These are phyloP conservation scores for Pisolithus thermaeus DNA, from an alignment of 1,284 basidiomycete species.

Conservation along the genomic window DNA sequence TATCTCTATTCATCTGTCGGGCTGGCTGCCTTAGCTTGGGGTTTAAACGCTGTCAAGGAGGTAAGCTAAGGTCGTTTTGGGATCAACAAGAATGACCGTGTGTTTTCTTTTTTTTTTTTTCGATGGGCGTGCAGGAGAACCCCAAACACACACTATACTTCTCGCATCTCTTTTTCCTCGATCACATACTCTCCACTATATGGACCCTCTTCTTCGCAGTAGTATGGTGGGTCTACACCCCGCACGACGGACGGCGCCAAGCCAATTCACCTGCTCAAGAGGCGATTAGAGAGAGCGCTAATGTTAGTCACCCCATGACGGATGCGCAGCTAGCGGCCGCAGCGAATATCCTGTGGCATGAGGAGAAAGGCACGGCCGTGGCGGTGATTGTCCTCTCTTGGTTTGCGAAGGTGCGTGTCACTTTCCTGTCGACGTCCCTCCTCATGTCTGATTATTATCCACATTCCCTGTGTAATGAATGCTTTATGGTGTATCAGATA, in stretches of 20 bases:
- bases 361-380: slow-evolving; percentile 82
- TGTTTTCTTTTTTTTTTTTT: not conserved
- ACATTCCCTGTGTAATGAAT: slow-evolving; percentile 1
- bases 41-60: slow-evolving; percentile 77
- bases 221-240: slow-evolving; percentile 85
- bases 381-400: slow-evolving; percentile 79
- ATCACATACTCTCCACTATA: slow-evolving; percentile 88
- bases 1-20: slow-evolving; percentile 91
- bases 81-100: not conserved
- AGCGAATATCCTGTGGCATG: slow-evolving; percentile 81
- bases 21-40: slow-evolving; percentile 83
- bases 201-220: slow-evolving; percentile 91
- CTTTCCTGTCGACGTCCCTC: not conserved
- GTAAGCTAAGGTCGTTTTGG: slow-evolving; percentile 38
- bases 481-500: slow-evolving; percentile 46
- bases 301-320: slow-evolving; percentile 48
- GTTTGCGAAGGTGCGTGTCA: slow-evolving; percentile 74
- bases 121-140: slow-evolving; percentile 61
- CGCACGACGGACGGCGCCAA: slow-evolving; percentile 81
- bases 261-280: slow-evolving; percentile 84
- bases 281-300: slow-evolving; percentile 63
- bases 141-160: slow-evolving; percentile 81
- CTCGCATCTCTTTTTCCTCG: slow-evolving; percentile 87
- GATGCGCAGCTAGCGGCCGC: slow-evolving; percentile 60
- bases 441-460: not conserved